Evolutionary conservation across 768 basidiomycete species (phyloP).

Genomic region (Psilocybe cyanescens): DNA sequence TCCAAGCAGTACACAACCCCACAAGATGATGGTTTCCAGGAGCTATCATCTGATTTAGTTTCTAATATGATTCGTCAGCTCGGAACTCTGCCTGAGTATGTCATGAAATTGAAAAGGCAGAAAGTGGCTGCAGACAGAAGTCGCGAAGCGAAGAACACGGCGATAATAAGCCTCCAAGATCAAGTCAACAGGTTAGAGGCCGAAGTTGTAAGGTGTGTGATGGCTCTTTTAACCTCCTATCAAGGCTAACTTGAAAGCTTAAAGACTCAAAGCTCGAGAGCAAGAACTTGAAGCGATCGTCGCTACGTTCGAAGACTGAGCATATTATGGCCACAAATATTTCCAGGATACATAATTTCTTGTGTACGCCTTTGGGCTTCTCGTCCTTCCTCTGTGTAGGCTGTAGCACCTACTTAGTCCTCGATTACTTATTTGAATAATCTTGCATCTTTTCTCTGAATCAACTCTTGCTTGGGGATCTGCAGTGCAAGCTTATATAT

Average conservation of each 20-base stretch:
- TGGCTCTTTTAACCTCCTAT: neutral
- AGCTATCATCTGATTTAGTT: neutral
- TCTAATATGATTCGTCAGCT: slow-evolving; percentile 13
- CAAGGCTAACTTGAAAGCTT: neutral
- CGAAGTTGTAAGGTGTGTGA: slow-evolving; percentile 20
- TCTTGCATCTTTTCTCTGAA: too few relatives aligned
- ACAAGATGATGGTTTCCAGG: neutral
- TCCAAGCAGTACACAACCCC: neutral
- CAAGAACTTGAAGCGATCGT: neutral
- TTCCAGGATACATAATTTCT: too few relatives aligned
- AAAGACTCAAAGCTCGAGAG: neutral
- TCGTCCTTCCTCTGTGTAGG: too few relatives aligned
- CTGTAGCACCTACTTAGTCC: too few relatives aligned
- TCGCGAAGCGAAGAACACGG: slow-evolving; percentile 18
- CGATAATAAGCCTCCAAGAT: slow-evolving; percentile 5
- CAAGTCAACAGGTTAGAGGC: slow-evolving; percentile 11
- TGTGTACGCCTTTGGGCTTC: too few relatives aligned
- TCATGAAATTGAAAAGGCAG: slow-evolving; percentile 26
- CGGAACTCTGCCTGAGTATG: slow-evolving; percentile 15
- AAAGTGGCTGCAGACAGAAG: slow-evolving; percentile 23
- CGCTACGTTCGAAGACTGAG: neutral
- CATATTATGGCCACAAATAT: neutral
- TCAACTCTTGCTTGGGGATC: too few relatives aligned
- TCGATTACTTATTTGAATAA: too few relatives aligned
- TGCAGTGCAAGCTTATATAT: too few relatives aligned